Evolutionary conservation across 139 green algal species (phyloP).

Genomic region (Choricystis sp.): DNA sequence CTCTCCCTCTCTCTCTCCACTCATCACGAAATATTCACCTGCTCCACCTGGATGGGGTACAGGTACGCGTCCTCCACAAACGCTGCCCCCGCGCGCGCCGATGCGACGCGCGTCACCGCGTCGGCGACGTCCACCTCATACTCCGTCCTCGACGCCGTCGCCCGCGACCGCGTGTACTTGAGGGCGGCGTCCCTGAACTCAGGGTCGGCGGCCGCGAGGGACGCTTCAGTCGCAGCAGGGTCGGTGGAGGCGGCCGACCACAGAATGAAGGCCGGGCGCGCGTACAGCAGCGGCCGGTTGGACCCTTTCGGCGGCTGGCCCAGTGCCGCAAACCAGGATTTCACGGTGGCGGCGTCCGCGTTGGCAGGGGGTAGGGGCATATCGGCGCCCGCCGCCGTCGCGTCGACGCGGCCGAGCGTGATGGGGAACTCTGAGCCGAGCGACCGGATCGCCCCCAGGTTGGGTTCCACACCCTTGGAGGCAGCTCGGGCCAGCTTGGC

Average conservation of each 20-base stretch:
- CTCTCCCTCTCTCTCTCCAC: not conserved
- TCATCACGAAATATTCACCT: slow-evolving; percentile 2
- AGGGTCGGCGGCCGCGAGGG: slow-evolving; percentile 4
- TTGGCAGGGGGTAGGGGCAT: slow-evolving; percentile 17
- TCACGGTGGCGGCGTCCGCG: slow-evolving; percentile 22
- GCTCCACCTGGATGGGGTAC: slow-evolving; percentile 12
- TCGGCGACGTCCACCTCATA: slow-evolving; percentile 63
- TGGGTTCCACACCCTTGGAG: not conserved
- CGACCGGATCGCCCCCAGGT: not conserved
- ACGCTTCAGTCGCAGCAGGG: slow-evolving; percentile 9
- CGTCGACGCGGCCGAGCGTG: slow-evolving; percentile 45
- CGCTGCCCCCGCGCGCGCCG: slow-evolving; percentile 35
- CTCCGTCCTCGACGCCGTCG: slow-evolving; percentile 48
- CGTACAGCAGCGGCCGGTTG: not conserved
- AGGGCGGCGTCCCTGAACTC: slow-evolving; percentile 30
- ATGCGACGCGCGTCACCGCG: slow-evolving; percentile 32
- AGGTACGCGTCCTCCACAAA: slow-evolving; percentile 48
- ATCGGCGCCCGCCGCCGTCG: slow-evolving; percentile 4
- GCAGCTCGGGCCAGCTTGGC: not conserved
- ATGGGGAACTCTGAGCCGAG: slow-evolving; percentile 3
- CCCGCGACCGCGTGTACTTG: slow-evolving; percentile 38
- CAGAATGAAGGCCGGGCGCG: slow-evolving; percentile 31
- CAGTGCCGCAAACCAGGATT: slow-evolving; percentile 22
- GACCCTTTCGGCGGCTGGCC: slow-evolving; percentile 7
- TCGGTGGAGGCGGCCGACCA: slow-evolving; percentile 18